Conservation (phyloP, 768 basidiomycete species). For the Pisolithus marmoratus region DNA sequence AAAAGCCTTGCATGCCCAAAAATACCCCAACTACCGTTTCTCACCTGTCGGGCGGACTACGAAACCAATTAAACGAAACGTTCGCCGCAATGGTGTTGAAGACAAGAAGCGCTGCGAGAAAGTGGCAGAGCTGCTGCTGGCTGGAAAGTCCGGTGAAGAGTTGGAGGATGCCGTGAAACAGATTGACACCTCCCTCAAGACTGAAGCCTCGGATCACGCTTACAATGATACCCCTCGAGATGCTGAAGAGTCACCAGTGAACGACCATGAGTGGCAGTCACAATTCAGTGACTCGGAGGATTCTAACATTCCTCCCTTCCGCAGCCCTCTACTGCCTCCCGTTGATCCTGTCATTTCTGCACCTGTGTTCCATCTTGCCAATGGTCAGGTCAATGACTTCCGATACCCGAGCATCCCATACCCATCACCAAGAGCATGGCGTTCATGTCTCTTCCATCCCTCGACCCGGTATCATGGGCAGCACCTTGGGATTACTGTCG, state of each 20-base stretch:
- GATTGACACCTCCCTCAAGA: slow-evolving; percentile 18
- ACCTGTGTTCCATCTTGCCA: neutral
- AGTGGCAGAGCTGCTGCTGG: slow-evolving; percentile 45
- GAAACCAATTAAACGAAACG: slow-evolving; percentile 44
- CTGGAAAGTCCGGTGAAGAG: slow-evolving; percentile 46
- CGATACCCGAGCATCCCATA: neutral
- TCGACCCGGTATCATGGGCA: neutral
- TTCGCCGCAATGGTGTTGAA: slow-evolving; percentile 43
- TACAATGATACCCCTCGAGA: neutral
- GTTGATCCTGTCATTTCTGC: neutral
- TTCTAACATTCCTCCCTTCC: slow-evolving; percentile 18
- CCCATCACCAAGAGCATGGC: neutral
- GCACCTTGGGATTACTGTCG: neutral
- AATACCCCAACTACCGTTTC: slow-evolving; percentile 54
- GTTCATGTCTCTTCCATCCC: neutral
- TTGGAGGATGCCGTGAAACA: slow-evolving; percentile 39
- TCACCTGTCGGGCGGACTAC: slow-evolving; percentile 39
- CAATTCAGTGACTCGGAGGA: neutral
- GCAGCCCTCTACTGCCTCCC: slow-evolving; percentile 27
- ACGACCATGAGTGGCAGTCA: neutral
- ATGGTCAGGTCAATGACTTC: slow-evolving; percentile 11
- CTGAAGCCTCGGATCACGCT: neutral
- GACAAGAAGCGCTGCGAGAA: slow-evolving; percentile 45
- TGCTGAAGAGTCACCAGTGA: neutral
- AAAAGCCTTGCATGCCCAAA: slow-evolving; percentile 41